Conservation (phyloP, 2,329 filamentous ascomycete species). For the Xylaria sp. region DNA sequence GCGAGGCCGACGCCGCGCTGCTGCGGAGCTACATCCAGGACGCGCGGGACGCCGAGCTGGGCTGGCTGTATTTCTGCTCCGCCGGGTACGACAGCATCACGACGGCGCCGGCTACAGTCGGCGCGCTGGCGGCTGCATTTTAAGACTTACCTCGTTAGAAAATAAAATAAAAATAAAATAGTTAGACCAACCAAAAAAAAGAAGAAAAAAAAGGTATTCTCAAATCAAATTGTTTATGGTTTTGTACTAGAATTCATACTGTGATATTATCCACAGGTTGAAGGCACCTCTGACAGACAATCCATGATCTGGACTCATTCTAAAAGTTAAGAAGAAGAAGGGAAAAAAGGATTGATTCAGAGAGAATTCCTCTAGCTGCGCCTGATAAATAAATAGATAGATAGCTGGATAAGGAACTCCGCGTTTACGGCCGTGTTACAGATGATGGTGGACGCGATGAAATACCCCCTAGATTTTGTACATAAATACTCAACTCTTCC, state of each 20-base stretch:
- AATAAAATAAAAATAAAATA: neutral
- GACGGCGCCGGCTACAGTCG: conserved; percentile 21
- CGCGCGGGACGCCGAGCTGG: conserved; percentile 12
- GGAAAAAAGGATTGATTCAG: neutral
- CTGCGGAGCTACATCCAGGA: conserved; percentile 21
- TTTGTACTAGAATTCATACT: neutral
- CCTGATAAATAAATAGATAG: conserved; percentile 7
- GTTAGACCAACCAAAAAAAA: no score
- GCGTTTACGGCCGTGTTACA: neutral
- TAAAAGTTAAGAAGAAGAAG: neutral
- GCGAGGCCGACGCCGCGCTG: conserved; percentile 9
- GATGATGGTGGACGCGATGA: neutral
- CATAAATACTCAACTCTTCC: neutral
- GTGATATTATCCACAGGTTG: neutral
- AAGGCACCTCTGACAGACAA: neutral
- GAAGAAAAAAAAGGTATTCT: neutral
- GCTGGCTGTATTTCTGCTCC: conserved; percentile 34
- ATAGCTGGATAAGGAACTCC: neutral
- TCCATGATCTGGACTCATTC: neutral
- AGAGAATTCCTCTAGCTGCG: neutral
- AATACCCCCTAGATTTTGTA: conserved; percentile 16
- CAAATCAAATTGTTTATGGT: neutral
- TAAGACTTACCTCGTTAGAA: neutral
- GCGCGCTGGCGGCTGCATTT: conserved; percentile 24
- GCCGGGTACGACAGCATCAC: conserved; percentile 32